Base-by-base conservation (phyloP, 2,329 filamentous ascomycete species). In the Curvularia verruculosa region DNA sequence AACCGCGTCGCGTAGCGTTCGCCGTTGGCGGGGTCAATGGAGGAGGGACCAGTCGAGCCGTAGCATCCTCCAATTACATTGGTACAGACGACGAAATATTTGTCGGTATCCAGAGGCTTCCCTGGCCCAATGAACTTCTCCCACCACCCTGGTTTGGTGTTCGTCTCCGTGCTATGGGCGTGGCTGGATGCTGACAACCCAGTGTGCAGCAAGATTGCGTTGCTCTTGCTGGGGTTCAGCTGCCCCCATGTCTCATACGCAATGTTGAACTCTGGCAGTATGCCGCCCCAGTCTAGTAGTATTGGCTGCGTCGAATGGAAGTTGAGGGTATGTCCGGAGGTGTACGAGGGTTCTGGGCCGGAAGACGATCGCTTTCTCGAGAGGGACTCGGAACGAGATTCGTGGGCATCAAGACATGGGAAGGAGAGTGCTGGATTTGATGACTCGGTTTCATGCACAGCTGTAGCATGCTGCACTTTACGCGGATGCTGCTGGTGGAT, bases 1-100 rank as follows among this genome's bases (percentile, higher is more conserved):
- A 99, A 99, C 31, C 92, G 86, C 0, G 95, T 99, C 6, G 93
- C 95, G 77, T 98, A 99, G 68, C 85, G 86, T 77, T 94, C 84
- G 36, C 92, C 91, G 74, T 96, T 92, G 12, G 89, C 89, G 0
- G 95, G 95, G 73, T 98, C 94, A 63, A 93, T 84, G 65, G 90
- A 94, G 53, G 89, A 88, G 0, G 95, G 95, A 0, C 95, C 95
- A 0, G 95, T 99, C 34, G 91, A 96, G 31, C 95, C 95, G 76
- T 95, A 98, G 78, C 95, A 99, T 5, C 95, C 92, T 49, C 95
- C 95, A 34, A 99, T 84, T 45, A 98, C 93, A 74, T 99, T 99
- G 9, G 95, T 98, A 79, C 95, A 99, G 59, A 99, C 91, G 58
- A 99, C 81, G 72, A 92, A 91, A 81, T 96, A 96, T 74, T 92